Percentiles rank a stretch among this genome's conserved stretches.
phyloP scores from a whole-genome alignment of 2,329 filamentous ascomycete genomes.

The Alternaria novae-zelandiae region DNA sequence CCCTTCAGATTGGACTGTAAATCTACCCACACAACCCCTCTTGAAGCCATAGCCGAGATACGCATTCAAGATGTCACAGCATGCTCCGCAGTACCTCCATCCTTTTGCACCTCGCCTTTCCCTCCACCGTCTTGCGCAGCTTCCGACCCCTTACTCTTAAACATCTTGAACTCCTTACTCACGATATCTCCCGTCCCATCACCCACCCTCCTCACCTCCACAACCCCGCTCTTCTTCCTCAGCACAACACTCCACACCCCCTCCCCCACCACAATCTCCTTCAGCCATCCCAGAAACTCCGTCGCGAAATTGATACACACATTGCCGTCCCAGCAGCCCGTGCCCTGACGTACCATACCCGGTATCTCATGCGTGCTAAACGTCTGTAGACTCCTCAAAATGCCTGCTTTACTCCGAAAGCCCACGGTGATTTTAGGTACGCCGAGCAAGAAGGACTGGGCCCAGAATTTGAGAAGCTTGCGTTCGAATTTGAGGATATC shows the following conservation, averaged over 20 bases:
- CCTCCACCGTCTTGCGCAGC: neutral
- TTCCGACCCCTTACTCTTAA: conserved; percentile 51
- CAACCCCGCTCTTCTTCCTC: conserved; percentile 64
- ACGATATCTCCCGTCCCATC: conserved; percentile 80
- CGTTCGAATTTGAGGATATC: conserved; percentile 81
- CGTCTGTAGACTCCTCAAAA: conserved; percentile 75
- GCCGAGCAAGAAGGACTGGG: conserved; percentile 91
- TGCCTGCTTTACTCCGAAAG: conserved; percentile 76
- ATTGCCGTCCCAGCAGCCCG: conserved; percentile 85
- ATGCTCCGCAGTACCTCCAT: no score
- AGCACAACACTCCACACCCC: conserved; percentile 84
- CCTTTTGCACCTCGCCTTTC: neutral
- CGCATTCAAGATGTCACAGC: neutral
- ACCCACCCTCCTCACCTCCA: conserved; percentile 77
- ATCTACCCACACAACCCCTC: rapidly evolving
- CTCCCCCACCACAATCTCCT: conserved; percentile 65
- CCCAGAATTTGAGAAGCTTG: conserved; percentile 95
- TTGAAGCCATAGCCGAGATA: neutral
- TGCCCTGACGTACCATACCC: conserved; percentile 71
- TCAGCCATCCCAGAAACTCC: conserved; percentile 77
- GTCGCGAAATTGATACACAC: conserved; percentile 90
- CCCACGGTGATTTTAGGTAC: conserved; percentile 92
- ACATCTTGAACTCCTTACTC: conserved; percentile 77
- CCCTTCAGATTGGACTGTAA: neutral
- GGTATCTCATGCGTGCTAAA: conserved; percentile 82